Conservation (phyloP, 176 grass and related monocot genomes). For the sorghum (Sorghum bicolor) region DNA sequence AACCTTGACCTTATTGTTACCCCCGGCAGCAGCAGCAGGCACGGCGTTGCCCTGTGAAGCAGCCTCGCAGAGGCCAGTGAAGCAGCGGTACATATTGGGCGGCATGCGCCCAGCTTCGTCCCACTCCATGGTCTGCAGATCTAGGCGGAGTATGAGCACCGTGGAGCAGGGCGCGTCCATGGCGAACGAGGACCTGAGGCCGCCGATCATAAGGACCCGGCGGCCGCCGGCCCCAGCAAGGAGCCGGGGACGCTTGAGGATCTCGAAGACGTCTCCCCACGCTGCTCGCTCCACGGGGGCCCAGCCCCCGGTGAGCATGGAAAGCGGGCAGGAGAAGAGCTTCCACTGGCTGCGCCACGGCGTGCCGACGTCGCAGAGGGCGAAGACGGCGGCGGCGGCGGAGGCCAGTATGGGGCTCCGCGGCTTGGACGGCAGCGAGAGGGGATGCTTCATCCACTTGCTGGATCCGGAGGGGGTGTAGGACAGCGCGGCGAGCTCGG, state of each 20-base stretch:
- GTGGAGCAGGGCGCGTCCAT: slow-evolving; percentile 88
- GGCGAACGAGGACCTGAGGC: slow-evolving; percentile 77
- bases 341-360: slow-evolving; percentile 99
- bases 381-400: slow-evolving; percentile 59
- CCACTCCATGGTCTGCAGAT: slow-evolving; percentile 94
- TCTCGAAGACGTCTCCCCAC: slow-evolving; percentile 88
- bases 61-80: slow-evolving; percentile 61
- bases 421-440: slow-evolving; percentile 88
- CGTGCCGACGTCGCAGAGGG: slow-evolving; percentile 86
- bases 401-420: slow-evolving; percentile 82
- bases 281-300: slow-evolving; percentile 58
- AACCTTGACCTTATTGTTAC: slow-evolving; percentile 98
- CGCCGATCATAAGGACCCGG: slow-evolving; percentile 88
- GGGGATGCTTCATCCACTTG: slow-evolving; percentile 87
- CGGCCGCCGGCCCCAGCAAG: slow-evolving; percentile 62
- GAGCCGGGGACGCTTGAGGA: slow-evolving; percentile 90
- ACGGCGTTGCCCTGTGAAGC: slow-evolving; percentile 30
- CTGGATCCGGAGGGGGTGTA: slow-evolving; percentile 50
- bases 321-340: slow-evolving; percentile 84
- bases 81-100: slow-evolving; percentile 83
- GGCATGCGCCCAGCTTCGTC: slow-evolving; percentile 96
- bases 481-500: slow-evolving; percentile 86
- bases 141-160: slow-evolving; percentile 82
- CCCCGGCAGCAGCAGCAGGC: slow-evolving; percentile 16
- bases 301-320: slow-evolving; percentile 66